Percentiles rank a stretch among this genome's conserved stretches.
Evolutionary conservation across 2,329 filamentous ascomycete species (phyloP).

Genomic region (Nemania abortiva): DNA sequence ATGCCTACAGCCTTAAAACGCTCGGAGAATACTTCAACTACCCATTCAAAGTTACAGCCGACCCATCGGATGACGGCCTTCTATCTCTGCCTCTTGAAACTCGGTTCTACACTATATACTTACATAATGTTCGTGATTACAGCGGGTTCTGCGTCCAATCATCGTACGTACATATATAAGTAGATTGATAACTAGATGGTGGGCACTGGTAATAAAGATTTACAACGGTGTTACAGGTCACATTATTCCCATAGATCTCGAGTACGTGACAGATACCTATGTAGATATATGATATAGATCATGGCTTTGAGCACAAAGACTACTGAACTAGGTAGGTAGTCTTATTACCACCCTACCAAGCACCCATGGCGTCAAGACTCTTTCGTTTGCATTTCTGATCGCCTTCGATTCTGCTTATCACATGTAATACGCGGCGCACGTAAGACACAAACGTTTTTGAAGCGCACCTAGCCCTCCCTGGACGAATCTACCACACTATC

Average conservation of each 20-base stretch:
- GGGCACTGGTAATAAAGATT: constrained; percentile 9
- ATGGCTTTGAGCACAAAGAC: not conserved
- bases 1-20: not conserved
- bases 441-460: not conserved
- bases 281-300: not conserved
- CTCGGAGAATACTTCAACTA: not conserved
- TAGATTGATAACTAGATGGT: not conserved
- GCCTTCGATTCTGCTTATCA: constrained; percentile 16
- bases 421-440: not conserved
- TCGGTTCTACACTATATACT: not conserved
- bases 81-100: not conserved
- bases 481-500: not conserved
- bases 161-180: not conserved
- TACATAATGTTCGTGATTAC: not conserved
- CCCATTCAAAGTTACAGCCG: not conserved
- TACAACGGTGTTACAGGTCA: constrained; percentile 16
- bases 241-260: not conserved
- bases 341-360: constrained; percentile 20
- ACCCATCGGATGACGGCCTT: constrained; percentile 11
- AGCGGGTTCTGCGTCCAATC: constrained; percentile 21
- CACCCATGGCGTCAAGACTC: not conserved
- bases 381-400: constrained; percentile 4
- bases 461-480: not conserved
- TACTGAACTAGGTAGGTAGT: constrained; percentile 16
- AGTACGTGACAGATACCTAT: no score